Evolutionary conservation across 2,329 filamentous ascomycete species (phyloP), one percentile per base, ranked within the genome.

Genomic region (Cladosporium sp.): DNA sequence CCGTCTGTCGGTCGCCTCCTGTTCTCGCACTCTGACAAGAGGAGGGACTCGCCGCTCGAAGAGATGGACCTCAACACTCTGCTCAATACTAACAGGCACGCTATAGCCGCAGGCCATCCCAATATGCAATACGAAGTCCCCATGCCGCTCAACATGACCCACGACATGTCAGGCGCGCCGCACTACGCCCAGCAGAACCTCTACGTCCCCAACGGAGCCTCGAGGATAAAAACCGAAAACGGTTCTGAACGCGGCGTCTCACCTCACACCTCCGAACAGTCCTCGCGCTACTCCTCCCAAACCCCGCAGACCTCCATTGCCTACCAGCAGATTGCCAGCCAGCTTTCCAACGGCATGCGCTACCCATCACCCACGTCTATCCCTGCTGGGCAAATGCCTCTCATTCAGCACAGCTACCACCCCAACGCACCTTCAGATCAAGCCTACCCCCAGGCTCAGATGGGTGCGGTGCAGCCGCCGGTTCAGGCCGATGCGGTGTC

Each of bases 211-310:
- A 68, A 74, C 68, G 65, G 71, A 55, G 72, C 72, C 61, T 69
- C 68, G 61, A 67, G 72, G 63, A 76, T 77, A 68, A 77, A 77
- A 57, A 79, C 77, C 46, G 78, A 79, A 65, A 80, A 74, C 65
- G 78, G 77, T 62, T 78, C 78, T 53, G 79, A 83, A 59, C 78
- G 78, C 54, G 77, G 75, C 57, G 71, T 76, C 55, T 75, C 78
- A 51, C 78, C 75, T 40, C 74, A 81, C 59, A 68, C 73, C 22
- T 78, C 75, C 50, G 77, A 79, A 55, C 74, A 75, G 30, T 74
- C 77, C 39, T 79, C 78, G 54, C 70, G 78, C 53, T 78, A 78
- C 58, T 80, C 79, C 45, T 78, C 78, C 54, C 75, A 78, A 59
- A 73, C 77, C 43, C 71, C 77, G n/a, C 75, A 75, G 53, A 72